phyloP scores from a whole-genome alignment of 768 basidiomycete species.

The Pleurotus eryngii region DNA sequence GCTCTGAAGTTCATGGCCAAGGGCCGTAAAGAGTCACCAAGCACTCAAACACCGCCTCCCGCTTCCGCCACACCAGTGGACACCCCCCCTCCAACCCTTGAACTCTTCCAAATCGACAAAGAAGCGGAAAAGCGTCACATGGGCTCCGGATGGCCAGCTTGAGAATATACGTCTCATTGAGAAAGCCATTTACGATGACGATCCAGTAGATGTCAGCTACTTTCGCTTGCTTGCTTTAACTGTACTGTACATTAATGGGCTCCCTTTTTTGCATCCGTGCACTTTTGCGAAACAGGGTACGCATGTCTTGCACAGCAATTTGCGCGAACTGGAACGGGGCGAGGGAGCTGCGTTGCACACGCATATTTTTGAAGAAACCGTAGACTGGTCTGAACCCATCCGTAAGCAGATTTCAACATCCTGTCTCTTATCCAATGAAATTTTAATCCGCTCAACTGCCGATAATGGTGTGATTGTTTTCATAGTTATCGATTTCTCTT shows the following conservation, averaged over 20 bases:
- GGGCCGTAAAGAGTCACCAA: conserved; percentile 58
- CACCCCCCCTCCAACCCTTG: conserved; percentile 8
- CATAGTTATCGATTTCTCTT: conserved; percentile 62
- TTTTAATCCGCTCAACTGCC: conserved; percentile 3
- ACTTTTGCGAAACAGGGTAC: conserved; percentile 57
- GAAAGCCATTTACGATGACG: conserved; percentile 86
- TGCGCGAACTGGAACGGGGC: conserved; percentile 84
- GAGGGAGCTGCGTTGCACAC: conserved; percentile 85
- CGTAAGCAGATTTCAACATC: conserved; percentile 49
- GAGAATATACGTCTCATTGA: conserved; percentile 79
- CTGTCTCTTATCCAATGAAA: conserved; percentile 16
- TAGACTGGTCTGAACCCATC: conserved; percentile 83
- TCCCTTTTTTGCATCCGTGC: conserved; percentile 24
- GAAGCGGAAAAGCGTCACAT: conserved; percentile 77
- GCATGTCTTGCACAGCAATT: conserved; percentile 58
- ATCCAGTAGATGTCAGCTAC: conserved; percentile 78
- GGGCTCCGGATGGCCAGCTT: conserved; percentile 72
- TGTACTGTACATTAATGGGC: conserved; percentile 54
- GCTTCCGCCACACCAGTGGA: conserved; percentile 27
- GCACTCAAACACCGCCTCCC: conserved; percentile 55
- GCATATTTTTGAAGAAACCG: conserved; percentile 78
- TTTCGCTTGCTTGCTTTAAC: conserved; percentile 36
- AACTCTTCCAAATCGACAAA: conserved; percentile 41
- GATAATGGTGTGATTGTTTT: conserved; percentile 8
- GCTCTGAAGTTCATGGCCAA: conserved; percentile 74